phyloP scores from a whole-genome alignment of 345 rosid species.

The Carallia pectinifolia region DNA sequence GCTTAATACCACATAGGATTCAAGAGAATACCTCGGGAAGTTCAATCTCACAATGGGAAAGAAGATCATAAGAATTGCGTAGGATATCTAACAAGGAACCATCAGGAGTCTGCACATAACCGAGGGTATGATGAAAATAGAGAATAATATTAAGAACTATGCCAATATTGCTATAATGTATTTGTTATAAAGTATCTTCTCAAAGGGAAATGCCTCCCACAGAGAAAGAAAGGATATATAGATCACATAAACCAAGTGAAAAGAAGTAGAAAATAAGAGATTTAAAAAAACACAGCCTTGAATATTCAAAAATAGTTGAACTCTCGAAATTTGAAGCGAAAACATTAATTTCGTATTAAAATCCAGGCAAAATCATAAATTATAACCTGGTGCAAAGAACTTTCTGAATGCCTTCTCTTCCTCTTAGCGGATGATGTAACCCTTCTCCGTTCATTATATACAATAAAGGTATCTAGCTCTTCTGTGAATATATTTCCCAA shows the following conservation, averaged over 20 bases:
- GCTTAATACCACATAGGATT: conserved; percentile 4
- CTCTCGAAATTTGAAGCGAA: too few relatives aligned
- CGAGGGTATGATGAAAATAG: conserved; percentile 9
- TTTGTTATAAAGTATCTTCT: neutral
- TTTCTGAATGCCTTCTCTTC: conserved; percentile 62
- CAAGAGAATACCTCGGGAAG: conserved; percentile 59
- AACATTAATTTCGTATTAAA: too few relatives aligned
- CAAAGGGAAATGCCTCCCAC: neutral
- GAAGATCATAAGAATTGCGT: conserved; percentile 85
- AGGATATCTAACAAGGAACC: conserved; percentile 83
- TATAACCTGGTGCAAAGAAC: conserved; percentile 79
- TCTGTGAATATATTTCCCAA: conserved; percentile 37
- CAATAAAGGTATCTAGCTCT: conserved; percentile 74
- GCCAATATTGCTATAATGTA: neutral
- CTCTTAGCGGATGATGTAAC: conserved; percentile 95
- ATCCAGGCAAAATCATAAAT: conserved; percentile 19
- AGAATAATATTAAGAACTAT: conserved; percentile 10
- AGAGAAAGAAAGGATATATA: neutral
- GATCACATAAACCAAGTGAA: neutral
- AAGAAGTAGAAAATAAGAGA: neutral
- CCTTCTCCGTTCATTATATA: conserved; percentile 77
- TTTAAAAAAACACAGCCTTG: too few relatives aligned
- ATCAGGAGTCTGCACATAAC: conserved; percentile 78
- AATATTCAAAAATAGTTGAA: too few relatives aligned
- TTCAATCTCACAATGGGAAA: conserved; percentile 61